phyloP scores from a whole-genome alignment of 2,329 filamentous ascomycete genomes.

The Ophiostoma perfectum region DNA sequence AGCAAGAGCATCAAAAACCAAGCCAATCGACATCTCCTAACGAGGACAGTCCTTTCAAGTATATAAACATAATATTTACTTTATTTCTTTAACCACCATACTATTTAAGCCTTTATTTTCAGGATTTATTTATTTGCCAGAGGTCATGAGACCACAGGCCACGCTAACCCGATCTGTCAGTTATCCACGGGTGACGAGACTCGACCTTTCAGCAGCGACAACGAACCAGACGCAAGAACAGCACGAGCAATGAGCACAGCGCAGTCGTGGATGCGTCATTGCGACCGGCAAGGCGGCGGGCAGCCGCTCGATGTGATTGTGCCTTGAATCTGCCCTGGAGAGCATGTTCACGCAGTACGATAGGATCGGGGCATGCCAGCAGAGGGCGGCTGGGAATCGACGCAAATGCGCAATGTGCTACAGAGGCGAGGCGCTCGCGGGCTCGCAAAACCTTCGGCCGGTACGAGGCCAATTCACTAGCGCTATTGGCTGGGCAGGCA shows the following conservation, averaged over 20 bases:
- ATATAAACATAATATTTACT: neutral
- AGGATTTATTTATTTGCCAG: constrained; percentile 8
- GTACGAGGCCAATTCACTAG: neutral
- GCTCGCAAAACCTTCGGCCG: neutral
- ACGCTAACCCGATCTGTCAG: constrained; percentile 23
- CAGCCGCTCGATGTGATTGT: neutral
- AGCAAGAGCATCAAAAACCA: too few species aligned
- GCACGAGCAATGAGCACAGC: too few species aligned
- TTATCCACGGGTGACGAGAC: neutral
- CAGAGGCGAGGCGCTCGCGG: too few species aligned
- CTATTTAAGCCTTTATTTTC: neutral
- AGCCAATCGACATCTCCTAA: neutral
- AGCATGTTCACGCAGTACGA: too few species aligned
- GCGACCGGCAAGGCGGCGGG: neutral
- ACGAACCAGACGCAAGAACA: neutral
- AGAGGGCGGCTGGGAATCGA: too few species aligned
- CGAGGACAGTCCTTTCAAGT: neutral
- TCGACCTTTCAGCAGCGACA: too few species aligned
- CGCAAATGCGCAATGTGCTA: too few species aligned
- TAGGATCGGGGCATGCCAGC: too few species aligned
- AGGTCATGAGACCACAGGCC: constrained; percentile 17
- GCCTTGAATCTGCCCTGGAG: too few species aligned
- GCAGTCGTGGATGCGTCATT: neutral
- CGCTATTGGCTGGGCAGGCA: neutral
- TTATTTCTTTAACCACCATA: constrained; percentile 12